phyloP scores from a whole-genome alignment of 257 asterid genomes.

The Solanum ahanhuiri region DNA sequence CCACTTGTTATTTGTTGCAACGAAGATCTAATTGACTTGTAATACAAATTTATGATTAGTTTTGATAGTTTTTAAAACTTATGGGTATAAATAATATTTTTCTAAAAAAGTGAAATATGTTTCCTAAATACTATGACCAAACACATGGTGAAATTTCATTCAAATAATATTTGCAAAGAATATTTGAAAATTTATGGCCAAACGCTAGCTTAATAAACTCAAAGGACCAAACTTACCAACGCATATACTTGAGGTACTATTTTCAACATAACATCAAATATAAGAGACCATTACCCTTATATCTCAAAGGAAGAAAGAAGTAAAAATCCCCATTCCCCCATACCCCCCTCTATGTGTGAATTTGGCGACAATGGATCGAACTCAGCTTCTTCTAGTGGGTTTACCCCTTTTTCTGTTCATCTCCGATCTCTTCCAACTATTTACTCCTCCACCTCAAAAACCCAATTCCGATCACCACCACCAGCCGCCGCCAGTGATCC shows the following conservation, averaged over 20 bases:
- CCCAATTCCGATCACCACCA: conserved; percentile 38
- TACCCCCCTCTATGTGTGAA: background rate
- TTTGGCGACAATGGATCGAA: conserved; percentile 53
- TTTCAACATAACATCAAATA: background rate
- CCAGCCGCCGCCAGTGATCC: conserved; percentile 31
- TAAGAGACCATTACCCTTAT: background rate
- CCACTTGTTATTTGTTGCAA: too few species aligned
- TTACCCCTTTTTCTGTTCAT: conserved; percentile 74
- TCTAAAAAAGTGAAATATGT: too few species aligned
- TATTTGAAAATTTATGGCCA: too few species aligned
- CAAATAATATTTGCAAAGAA: too few species aligned
- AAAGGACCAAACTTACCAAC: background rate
- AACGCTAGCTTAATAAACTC: too few species aligned
- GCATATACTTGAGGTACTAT: background rate
- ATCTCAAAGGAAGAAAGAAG: background rate
- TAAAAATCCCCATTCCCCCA: background rate
- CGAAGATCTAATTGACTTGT: too few species aligned
- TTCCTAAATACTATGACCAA: too few species aligned
- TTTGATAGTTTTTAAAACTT: too few species aligned
- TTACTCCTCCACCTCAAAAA: conserved; percentile 65
- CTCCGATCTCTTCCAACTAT: conserved; percentile 72
- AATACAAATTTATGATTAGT: too few species aligned
- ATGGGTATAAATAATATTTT: too few species aligned
- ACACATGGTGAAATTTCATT: too few species aligned
- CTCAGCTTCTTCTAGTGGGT: conserved; percentile 64